These are phyloP conservation scores for Neurospora sublineolata DNA, from an alignment of 495 filamentous ascomycete genomes.

Conservation along the genomic window DNA sequence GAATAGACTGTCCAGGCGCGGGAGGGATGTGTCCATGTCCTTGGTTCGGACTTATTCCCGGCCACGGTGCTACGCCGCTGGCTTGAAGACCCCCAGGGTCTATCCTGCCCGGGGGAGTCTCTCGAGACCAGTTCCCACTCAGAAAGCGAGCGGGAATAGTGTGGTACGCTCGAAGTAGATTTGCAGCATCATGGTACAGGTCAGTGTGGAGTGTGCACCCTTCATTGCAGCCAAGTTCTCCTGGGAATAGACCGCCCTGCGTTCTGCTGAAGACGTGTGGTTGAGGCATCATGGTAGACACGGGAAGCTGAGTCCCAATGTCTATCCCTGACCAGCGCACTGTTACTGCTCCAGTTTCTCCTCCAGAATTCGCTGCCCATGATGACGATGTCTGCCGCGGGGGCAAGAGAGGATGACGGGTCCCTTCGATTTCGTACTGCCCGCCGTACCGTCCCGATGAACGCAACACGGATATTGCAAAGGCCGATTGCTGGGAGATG, in stretches of 20 bases:
- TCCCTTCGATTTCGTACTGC: neutral
- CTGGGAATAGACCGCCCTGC: conserved; percentile 3
- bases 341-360: conserved; percentile 5
- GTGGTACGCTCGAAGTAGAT: conserved; percentile 12
- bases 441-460: conserved; percentile 3
- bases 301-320: conserved; percentile 3
- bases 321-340: conserved; percentile 11
- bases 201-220: conserved; percentile 19
- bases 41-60: neutral
- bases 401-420: conserved; percentile 6
- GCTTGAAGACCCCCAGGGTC: neutral
- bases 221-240: conserved; percentile 12
- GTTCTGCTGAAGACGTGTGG: conserved; percentile 16
- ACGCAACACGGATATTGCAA: conserved; percentile 12
- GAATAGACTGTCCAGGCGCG: conserved; percentile 5
- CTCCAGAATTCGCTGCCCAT: conserved; percentile 3
- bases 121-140: conserved; percentile 4
- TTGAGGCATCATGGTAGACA: neutral
- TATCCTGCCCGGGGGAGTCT: conserved; percentile 5
- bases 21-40: conserved; percentile 8
- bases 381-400: conserved; percentile 3
- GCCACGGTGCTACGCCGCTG: conserved; percentile 4
- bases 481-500: conserved; percentile 12
- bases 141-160: conserved; percentile 5
- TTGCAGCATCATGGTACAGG: conserved; percentile 19